A percentile compares a stretch with the other conserved stretches of the same genome.
These are phyloP conservation scores for Viola pubescens DNA, from an alignment of 441 rosid genomes.

Conservation along the genomic window DNA sequence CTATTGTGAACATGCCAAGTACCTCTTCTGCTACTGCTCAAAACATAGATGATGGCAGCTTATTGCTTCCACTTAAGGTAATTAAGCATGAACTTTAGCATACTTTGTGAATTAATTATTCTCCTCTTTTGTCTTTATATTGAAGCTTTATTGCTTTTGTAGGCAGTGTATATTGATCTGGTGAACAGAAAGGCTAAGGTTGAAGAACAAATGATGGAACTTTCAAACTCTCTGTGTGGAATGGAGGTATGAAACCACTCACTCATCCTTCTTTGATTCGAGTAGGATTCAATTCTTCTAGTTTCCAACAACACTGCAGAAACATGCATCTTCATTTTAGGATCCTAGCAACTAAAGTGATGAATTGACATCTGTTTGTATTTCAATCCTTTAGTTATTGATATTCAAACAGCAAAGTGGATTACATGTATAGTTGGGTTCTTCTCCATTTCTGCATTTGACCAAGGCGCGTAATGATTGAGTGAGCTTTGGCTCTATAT, in stretches of 20 bases:
- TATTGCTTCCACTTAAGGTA: slow-evolving; percentile 54
- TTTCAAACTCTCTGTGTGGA: slow-evolving; percentile 38
- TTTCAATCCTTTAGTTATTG: too few relatives aligned
- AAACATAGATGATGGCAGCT: slow-evolving; percentile 30
- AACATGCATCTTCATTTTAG: too few relatives aligned
- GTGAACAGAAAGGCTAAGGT: slow-evolving; percentile 48
- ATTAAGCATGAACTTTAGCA: background rate
- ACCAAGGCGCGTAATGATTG: too few relatives aligned
- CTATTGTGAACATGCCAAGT: slow-evolving; percentile 32
- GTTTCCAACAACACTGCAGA: too few relatives aligned
- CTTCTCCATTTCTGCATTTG: too few relatives aligned
- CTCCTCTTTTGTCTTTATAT: background rate
- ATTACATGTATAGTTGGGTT: too few relatives aligned
- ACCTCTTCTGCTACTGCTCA: slow-evolving; percentile 32
- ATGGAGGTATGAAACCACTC: slow-evolving; percentile 46
- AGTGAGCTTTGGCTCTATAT: too few relatives aligned
- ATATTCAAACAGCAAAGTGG: too few relatives aligned
- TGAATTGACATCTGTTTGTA: too few relatives aligned
- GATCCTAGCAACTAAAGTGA: too few relatives aligned
- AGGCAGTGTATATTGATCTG: slow-evolving; percentile 59
- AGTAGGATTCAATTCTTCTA: too few relatives aligned
- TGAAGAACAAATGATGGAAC: slow-evolving; percentile 48
- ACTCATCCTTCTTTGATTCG: too few relatives aligned
- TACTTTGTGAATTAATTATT: background rate
- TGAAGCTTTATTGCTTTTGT: slow-evolving; percentile 5